Evolutionary conservation across 768 basidiomycete genomes (phyloP).

Genomic region (Phaeotremella fagi): DNA sequence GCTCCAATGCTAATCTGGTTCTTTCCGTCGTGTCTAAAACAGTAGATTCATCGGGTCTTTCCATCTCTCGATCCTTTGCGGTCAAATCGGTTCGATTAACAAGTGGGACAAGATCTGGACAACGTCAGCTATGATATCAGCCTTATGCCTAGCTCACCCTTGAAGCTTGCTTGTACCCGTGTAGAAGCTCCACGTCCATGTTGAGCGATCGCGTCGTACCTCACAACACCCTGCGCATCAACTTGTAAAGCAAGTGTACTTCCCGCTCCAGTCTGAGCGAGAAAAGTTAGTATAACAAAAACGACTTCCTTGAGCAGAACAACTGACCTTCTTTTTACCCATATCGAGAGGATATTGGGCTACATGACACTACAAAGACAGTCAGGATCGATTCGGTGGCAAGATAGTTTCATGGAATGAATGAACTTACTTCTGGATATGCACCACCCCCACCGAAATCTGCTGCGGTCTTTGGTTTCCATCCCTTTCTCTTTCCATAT

Average conservation of each 20-base stretch:
- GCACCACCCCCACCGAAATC: conserved; percentile 64
- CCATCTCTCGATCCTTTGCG: conserved; percentile 70
- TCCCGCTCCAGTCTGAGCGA: conserved; percentile 70
- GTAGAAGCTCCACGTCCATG: conserved; percentile 87
- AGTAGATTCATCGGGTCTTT: conserved; percentile 88
- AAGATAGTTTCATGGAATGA: neutral
- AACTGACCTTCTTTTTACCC: conserved; percentile 83
- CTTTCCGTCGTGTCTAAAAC: conserved; percentile 85
- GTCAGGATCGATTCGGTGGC: neutral
- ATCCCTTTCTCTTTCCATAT: conserved; percentile 78
- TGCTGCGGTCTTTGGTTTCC: conserved; percentile 75
- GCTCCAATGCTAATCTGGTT: conserved; percentile 85
- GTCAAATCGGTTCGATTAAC: conserved; percentile 80
- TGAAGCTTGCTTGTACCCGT: conserved; percentile 89
- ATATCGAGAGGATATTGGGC: conserved; percentile 96
- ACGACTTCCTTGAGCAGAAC: neutral
- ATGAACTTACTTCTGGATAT: conserved; percentile 45
- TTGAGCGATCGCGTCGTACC: conserved; percentile 93
- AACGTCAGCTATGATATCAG: no score
- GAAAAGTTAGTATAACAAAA: neutral
- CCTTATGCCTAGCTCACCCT: conserved; percentile 49
- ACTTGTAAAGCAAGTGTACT: conserved; percentile 96
- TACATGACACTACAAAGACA: conserved; percentile 83
- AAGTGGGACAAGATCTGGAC: conserved; percentile 79
- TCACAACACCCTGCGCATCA: conserved; percentile 90